Conservation (phyloP, 495 filamentous ascomycete species). For the Cercophora sp. region DNA sequence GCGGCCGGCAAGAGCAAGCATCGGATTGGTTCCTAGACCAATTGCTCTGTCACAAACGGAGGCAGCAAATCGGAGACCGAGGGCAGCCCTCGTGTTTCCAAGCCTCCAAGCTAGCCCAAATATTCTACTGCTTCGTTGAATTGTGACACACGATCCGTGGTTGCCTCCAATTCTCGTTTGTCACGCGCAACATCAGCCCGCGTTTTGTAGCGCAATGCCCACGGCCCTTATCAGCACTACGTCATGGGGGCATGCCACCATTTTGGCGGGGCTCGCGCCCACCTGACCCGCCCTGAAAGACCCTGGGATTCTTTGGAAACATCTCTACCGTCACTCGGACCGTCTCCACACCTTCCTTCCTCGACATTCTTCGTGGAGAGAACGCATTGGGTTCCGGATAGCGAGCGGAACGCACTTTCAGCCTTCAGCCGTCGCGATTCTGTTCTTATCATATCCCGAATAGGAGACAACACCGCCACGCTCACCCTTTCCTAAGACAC, state of each 20-base stretch:
- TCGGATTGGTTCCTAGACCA: background rate
- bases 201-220: background rate
- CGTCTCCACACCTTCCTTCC: no score
- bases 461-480: background rate
- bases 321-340: no score
- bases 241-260: conserved; percentile 6
- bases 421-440: no score
- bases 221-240: background rate
- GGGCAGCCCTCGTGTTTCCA: no score
- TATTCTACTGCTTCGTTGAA: background rate
- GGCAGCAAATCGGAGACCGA: background rate
- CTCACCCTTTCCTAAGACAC: background rate
- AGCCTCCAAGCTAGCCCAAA: no score
- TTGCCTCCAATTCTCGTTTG: conserved; percentile 1
- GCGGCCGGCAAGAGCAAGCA: no score
- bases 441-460: background rate
- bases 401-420: no score
- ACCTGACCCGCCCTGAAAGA: background rate
- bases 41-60: background rate
- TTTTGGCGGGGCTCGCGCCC: background rate
- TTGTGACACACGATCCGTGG: background rate
- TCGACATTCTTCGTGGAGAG: no score
- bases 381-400: no score
- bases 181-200: background rate
- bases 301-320: no score